phyloP scores from a whole-genome alignment of 495 filamentous ascomycete genomes.

The Lentithecium fluviatile region DNA sequence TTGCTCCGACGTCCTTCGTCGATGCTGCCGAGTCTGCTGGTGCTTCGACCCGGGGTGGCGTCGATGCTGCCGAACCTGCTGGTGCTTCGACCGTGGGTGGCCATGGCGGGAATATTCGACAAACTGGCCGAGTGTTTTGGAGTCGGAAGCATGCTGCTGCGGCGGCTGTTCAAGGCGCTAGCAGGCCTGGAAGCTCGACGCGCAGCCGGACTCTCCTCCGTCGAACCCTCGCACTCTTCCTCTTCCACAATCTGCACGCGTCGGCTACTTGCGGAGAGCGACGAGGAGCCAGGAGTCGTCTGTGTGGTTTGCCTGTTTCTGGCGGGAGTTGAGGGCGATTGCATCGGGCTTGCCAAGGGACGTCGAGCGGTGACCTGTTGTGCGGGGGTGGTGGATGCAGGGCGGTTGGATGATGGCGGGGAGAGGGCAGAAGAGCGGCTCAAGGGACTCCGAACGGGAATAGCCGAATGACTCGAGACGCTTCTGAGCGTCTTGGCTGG shows the following conservation, averaged over 20 bases:
- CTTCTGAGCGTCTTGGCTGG: constrained; percentile 23
- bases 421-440: constrained; percentile 20
- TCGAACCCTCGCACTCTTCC: constrained; percentile 2
- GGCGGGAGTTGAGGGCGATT: constrained; percentile 29
- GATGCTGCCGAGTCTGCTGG: constrained; percentile 16
- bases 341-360: constrained; percentile 14
- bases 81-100: not conserved
- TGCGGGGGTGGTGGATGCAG: constrained; percentile 30
- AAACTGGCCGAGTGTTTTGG: constrained; percentile 40
- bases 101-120: constrained; percentile 9
- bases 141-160: constrained; percentile 54
- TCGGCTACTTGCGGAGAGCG: constrained; percentile 2
- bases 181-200: constrained; percentile 23
- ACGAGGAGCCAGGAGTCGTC: constrained; percentile 17
- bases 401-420: constrained; percentile 13
- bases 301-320: not conserved
- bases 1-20: constrained; percentile 21
- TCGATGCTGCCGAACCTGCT: too few relatives aligned
- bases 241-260: constrained; percentile 11
- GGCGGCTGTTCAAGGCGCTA: constrained; percentile 42
- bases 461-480: constrained; percentile 31
- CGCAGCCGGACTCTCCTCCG: constrained; percentile 27
- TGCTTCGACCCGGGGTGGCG: constrained; percentile 15
- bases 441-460: constrained; percentile 35
- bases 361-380: constrained; percentile 21